These are phyloP conservation scores for Chlamydomonas applanata DNA, from an alignment of 139 green algal genomes.

Conservation along the genomic window DNA sequence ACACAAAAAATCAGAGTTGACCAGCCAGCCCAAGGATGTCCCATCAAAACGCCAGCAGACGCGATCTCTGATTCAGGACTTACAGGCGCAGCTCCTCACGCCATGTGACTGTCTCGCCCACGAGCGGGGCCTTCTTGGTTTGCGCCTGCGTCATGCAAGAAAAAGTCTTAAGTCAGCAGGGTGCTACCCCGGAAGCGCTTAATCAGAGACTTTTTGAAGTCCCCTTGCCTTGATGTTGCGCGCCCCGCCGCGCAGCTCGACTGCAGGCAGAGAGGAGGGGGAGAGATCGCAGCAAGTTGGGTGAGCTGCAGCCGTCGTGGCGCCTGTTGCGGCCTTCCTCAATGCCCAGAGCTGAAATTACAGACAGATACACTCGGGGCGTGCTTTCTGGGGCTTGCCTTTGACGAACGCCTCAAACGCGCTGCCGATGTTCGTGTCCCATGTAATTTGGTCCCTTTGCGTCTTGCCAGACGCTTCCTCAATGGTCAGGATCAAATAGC, in stretches of 20 bases:
- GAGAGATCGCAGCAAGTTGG: neutral
- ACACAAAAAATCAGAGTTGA: too few species aligned
- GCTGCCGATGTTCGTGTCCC: conserved; percentile 54
- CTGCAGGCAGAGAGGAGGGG: conserved; percentile 40
- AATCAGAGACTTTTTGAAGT: too few species aligned
- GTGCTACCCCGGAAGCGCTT: neutral
- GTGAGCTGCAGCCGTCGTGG: neutral
- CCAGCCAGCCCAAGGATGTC: neutral
- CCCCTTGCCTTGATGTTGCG: conserved; percentile 66
- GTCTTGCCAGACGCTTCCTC: conserved; percentile 65
- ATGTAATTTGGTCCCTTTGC: conserved; percentile 62
- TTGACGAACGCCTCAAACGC: conserved; percentile 68
- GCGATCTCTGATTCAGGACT: conserved; percentile 1
- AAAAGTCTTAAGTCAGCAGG: neutral
- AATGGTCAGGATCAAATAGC: conserved; percentile 59
- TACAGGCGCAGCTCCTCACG: conserved; percentile 65
- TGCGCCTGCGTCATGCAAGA: conserved; percentile 45
- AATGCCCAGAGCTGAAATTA: neutral
- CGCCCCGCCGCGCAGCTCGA: conserved; percentile 71
- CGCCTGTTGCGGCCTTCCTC: neutral
- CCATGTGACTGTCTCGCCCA: conserved; percentile 57
- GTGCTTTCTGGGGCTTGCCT: conserved; percentile 32
- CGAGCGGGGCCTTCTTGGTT: conserved; percentile 38
- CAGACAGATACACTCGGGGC: neutral
- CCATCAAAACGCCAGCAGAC: neutral